Evolutionary conservation across 2,329 filamentous ascomycete species (phyloP), one percentile per base, ranked within the genome.

Genomic region (Scedosporium dehoogii): DNA sequence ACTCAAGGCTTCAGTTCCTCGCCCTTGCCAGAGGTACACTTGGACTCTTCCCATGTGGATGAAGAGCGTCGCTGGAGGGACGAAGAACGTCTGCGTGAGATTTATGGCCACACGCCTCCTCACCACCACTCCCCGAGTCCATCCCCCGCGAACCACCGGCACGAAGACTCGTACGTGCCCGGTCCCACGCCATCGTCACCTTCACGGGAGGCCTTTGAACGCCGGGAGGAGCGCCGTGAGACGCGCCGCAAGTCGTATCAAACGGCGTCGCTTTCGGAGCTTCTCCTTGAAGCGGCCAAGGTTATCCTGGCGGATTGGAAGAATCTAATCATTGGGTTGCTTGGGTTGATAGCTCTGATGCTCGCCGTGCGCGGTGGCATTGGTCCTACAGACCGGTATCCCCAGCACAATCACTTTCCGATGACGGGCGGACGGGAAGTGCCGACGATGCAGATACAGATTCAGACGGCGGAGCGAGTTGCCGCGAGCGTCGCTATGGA

Each of bases 231-330:
- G 46, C 71, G 66, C 2, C 70, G 66, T 23, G 66, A 61, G 18
- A 25, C 63, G 33, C 38, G 61, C 33, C 18, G 27, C 27, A 59
- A 67, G 58, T 61, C 68, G 27, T 72, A 74, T 60, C 74, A 79
- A 64, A 72, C 72, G 9, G 80, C 81, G 0, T 81, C 81, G 1
- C 75, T 87, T 10, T 73, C 77, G 0, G 79, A 85, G 64, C 73
- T 87, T 7, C 68, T 87, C 0, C 67, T 83, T 7, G 80, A 84
- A 65, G 82, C 83, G 0, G 73, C 76, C 59, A 76, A 78, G 38
- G 79, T 87, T 6, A 70, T 83, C 18, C 68, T 87, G 67, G 77
- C 79, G 57, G 85, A 87, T 66, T 77, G 77, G 63, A 85, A 81
- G 73, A 87, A 87, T 62, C 69, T 86, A 9, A 73, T 78, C n/a